A percentile compares a stretch with the other conserved stretches of the same genome.
Evolutionary conservation across 2,329 filamentous ascomycete genomes (phyloP).

Genomic region (Malbranchea cinnamomea): DNA sequence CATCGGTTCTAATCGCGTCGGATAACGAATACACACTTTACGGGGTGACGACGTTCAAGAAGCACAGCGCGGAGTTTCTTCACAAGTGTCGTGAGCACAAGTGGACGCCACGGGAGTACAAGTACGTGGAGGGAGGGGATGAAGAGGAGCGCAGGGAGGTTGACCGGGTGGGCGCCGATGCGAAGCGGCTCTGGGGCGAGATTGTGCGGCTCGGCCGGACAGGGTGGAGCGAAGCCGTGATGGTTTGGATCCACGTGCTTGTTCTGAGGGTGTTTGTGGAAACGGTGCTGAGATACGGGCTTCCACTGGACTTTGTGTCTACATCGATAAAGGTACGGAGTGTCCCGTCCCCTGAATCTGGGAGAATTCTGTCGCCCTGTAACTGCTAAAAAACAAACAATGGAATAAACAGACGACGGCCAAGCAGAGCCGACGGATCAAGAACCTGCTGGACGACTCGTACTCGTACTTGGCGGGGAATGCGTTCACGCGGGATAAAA

Average conservation of each 20-base stretch:
- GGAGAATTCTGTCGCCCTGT: too few relatives aligned
- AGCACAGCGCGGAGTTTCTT: slow-evolving; percentile 70
- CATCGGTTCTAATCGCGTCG: slow-evolving; percentile 60
- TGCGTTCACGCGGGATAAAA: slow-evolving; percentile 85
- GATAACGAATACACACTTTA: slow-evolving; percentile 86
- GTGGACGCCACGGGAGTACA: slow-evolving; percentile 91
- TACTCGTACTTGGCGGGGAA: slow-evolving; percentile 93
- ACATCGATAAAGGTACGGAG: slow-evolving; percentile 63
- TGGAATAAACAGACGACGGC: slow-evolving; percentile 62
- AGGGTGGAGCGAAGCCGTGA: slow-evolving; percentile 91
- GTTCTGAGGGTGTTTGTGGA: slow-evolving; percentile 91
- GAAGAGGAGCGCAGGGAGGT: slow-evolving; percentile 83
- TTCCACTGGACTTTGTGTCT: slow-evolving; percentile 80
- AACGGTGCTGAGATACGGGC: slow-evolving; percentile 87
- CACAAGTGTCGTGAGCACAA: slow-evolving; percentile 85
- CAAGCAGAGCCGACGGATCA: slow-evolving; percentile 70
- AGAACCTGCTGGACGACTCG: slow-evolving; percentile 60
- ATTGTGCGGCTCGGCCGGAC: slow-evolving; percentile 72
- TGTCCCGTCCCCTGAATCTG: background rate
- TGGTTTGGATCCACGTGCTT: slow-evolving; percentile 89
- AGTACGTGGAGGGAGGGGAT: slow-evolving; percentile 75
- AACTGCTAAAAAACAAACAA: too few relatives aligned
- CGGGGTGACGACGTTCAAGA: slow-evolving; percentile 86
- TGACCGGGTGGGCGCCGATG: slow-evolving; percentile 65
- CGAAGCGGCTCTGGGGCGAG: slow-evolving; percentile 86